These are phyloP conservation scores for Dichotomocladium elegans DNA, from an alignment of 371 early-diverging fungal species.

Conservation along the genomic window DNA sequence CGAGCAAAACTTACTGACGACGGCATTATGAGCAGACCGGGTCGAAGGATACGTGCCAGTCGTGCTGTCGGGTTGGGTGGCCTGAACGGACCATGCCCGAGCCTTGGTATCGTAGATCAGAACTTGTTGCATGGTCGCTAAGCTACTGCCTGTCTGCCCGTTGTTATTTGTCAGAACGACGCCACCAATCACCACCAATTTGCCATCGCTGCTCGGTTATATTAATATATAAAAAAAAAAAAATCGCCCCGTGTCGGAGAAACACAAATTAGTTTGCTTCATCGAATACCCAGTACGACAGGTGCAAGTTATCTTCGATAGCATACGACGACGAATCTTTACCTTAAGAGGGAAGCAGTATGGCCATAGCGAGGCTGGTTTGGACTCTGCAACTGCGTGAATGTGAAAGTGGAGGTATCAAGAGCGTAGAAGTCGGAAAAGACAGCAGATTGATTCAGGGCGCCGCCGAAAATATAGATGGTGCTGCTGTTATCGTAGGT, in stretches of 20 bases:
- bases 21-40: constrained; percentile 26
- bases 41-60: constrained; percentile 13
- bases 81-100: constrained; percentile 15
- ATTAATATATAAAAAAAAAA: constrained; percentile 4
- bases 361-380: constrained; percentile 26
- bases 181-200: constrained; percentile 41
- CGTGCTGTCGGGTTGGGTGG: background rate
- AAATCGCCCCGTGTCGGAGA: too few relatives aligned
- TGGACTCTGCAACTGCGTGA: constrained; percentile 11
- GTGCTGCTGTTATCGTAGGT: constrained; percentile 14
- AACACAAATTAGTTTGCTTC: too few relatives aligned
- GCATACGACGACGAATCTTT: constrained; percentile 3
- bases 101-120: constrained; percentile 25
- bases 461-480: constrained; percentile 30
- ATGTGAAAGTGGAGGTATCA: constrained; percentile 11
- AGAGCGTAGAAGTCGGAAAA: constrained; percentile 24
- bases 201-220: constrained; percentile 30
- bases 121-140: constrained; percentile 15
- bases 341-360: constrained; percentile 35
- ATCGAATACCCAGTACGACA: too few relatives aligned
- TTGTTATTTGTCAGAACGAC: background rate
- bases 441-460: constrained; percentile 2
- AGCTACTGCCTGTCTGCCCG: background rate
- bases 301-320: too few relatives aligned
- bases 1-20: constrained; percentile 30